phyloP scores from a whole-genome alignment of 768 basidiomycete species.

The Russula ochroleuca region DNA sequence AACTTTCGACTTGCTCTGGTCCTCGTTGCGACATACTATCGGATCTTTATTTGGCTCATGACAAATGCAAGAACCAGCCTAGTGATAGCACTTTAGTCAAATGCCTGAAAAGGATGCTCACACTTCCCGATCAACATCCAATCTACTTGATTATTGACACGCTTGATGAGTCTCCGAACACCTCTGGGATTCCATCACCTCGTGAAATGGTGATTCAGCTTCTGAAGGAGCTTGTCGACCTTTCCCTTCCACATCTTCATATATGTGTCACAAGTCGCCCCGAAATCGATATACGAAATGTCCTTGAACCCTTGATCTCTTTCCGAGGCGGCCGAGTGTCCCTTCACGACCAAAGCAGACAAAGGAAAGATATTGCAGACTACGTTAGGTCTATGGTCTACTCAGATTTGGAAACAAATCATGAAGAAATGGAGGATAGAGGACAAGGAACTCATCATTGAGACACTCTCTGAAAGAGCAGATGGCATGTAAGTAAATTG shows the following conservation, averaged over 20 bases:
- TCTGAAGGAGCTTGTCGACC: background rate
- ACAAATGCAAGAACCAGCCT: background rate
- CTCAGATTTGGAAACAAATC: conserved; percentile 4
- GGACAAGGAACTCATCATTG: background rate
- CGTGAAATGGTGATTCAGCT: background rate
- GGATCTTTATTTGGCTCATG: background rate
- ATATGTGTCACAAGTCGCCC: conserved; percentile 8
- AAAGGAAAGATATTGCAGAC: background rate
- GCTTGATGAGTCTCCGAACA: conserved; percentile 5
- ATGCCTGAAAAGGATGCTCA: conserved; percentile 13
- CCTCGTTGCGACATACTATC: background rate
- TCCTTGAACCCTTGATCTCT: background rate
- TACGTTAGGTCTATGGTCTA: background rate
- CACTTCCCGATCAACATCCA: background rate
- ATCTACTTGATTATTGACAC: conserved; percentile 12
- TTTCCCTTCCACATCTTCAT: background rate
- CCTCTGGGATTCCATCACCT: background rate
- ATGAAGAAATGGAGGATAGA: conserved; percentile 2
- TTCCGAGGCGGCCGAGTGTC: background rate
- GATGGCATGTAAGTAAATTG: conserved; percentile 12
- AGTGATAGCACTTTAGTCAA: background rate
- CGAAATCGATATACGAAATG: conserved; percentile 2
- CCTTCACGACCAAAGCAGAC: conserved; percentile 6
- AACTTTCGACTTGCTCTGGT: background rate
- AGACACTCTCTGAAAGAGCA: conserved; percentile 3